These are phyloP conservation scores for Phytophthora cactorum DNA, from an alignment of 352 stramenopile species.

Conservation along the genomic window DNA sequence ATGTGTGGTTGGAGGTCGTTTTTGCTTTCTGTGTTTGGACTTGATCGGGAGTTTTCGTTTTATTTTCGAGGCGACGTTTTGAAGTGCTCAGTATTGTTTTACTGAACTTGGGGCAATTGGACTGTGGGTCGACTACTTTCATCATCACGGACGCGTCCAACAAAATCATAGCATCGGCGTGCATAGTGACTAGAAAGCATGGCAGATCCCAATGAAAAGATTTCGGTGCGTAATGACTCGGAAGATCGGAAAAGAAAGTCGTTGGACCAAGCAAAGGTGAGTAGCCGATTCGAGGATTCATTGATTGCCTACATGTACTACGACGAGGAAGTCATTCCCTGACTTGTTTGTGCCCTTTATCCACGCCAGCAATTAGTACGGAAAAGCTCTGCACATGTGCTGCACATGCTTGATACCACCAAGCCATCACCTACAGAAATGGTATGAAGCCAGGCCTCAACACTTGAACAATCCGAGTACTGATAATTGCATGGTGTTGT, in stretches of 20 bases:
- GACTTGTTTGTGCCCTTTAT: neutral
- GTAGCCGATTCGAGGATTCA: no score
- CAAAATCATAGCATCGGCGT: no score
- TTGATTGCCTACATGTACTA: no score
- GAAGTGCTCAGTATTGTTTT: neutral
- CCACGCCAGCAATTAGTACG: conserved; percentile 27
- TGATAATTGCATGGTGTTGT: neutral
- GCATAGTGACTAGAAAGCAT: conserved; percentile 2
- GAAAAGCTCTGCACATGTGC: conserved; percentile 29
- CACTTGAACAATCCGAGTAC: neutral
- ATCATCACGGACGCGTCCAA: no score
- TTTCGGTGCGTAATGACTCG: conserved; percentile 6
- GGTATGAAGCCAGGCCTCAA: conserved; percentile 8
- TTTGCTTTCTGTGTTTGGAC: conserved; percentile 6
- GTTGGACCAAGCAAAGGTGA: conserved; percentile 30
- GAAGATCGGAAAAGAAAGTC: conserved; percentile 18
- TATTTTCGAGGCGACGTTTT: conserved; percentile 26
- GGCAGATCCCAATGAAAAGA: conserved; percentile 13
- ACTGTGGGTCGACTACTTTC: neutral
- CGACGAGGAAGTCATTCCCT: no score
- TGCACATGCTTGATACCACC: conserved; percentile 30
- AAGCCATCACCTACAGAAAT: conserved; percentile 24
- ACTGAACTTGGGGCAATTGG: neutral
- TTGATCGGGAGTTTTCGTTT: conserved; percentile 13
- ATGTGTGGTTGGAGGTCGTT: conserved; percentile 4